These are phyloP conservation scores for Areca catechu DNA, from an alignment of 176 grass and related monocot species.

Conservation along the genomic window DNA sequence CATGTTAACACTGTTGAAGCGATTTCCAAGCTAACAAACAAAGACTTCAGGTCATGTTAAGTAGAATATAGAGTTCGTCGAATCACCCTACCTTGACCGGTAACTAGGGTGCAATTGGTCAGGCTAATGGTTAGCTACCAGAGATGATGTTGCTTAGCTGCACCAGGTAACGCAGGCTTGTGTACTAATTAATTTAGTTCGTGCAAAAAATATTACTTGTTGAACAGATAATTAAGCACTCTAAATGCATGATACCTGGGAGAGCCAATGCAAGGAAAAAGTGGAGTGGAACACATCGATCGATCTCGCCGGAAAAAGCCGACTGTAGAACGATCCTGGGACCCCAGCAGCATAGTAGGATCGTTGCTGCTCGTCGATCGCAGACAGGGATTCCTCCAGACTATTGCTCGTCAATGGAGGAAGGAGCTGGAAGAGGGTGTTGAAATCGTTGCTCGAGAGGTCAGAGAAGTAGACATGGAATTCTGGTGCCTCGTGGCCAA, in stretches of 20 bases:
- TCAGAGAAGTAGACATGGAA: conserved; percentile 13
- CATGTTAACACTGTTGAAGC: no score
- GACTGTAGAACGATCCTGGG: conserved; percentile 4
- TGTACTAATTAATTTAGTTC: no score
- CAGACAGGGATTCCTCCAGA: neutral
- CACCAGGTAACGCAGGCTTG: no score
- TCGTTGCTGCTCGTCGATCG: no score
- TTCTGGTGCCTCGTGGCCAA: neutral
- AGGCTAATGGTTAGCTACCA: no score
- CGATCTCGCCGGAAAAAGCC: conserved; percentile 4
- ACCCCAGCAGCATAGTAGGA: conserved; percentile 2
- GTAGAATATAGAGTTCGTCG: no score
- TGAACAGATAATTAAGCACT: neutral
- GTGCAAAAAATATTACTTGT: no score
- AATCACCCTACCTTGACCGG: no score
- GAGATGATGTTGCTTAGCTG: no score
- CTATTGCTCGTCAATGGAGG: neutral
- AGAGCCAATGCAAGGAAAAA: conserved; percentile 14
- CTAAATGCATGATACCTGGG: neutral
- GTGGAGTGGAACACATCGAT: conserved; percentile 5
- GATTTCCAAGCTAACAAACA: no score
- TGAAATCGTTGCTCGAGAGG: conserved; percentile 13
- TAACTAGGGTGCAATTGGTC: no score
- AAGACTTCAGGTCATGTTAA: no score
- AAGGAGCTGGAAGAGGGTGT: conserved; percentile 11